A percentile compares a stretch with the other conserved stretches of the same genome.
Evolutionary conservation across 345 rosid species (phyloP).

Genomic region (Corchorus capsularis): DNA sequence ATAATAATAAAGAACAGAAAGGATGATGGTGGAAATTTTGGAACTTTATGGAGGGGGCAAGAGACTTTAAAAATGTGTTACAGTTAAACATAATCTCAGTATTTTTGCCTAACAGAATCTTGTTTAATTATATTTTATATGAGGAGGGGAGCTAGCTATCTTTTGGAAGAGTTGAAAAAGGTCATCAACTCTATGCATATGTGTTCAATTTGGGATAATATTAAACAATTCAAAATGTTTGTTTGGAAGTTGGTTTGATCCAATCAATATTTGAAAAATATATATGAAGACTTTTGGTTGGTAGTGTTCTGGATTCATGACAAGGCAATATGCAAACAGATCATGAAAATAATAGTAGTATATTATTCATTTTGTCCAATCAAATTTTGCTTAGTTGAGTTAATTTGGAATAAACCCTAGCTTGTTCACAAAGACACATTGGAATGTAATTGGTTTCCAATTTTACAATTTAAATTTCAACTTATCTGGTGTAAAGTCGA

Average conservation of each 20-base stretch:
- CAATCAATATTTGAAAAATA: conserved; percentile 2
- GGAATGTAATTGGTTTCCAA: too few species aligned
- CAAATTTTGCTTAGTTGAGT: too few species aligned
- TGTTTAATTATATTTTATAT: not conserved
- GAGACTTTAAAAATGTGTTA: conserved; percentile 9
- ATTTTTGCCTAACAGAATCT: not conserved
- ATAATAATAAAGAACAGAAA: not conserved
- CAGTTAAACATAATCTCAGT: conserved; percentile 36
- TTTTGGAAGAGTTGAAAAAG: not conserved
- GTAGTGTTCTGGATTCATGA: not conserved
- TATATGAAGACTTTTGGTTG: not conserved
- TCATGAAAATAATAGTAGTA: too few species aligned
- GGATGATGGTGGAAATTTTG: conserved; percentile 34
- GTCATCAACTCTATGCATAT: not conserved
- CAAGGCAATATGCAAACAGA: not conserved
- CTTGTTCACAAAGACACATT: too few species aligned
- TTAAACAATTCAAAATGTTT: conserved; percentile 9
- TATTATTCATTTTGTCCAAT: too few species aligned
- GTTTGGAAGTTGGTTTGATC: conserved; percentile 8
- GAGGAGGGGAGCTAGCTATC: too few species aligned
- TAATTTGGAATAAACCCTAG: too few species aligned
- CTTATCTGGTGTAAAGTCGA: too few species aligned
- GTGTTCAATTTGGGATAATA: not conserved
- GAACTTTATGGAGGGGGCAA: conserved; percentile 35
- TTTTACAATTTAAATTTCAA: too few species aligned